Evolutionary conservation across 148 eudicot genomes (phyloP), one percentile per base, ranked within the genome.

Genomic region (Suaeda aralocaspica): DNA sequence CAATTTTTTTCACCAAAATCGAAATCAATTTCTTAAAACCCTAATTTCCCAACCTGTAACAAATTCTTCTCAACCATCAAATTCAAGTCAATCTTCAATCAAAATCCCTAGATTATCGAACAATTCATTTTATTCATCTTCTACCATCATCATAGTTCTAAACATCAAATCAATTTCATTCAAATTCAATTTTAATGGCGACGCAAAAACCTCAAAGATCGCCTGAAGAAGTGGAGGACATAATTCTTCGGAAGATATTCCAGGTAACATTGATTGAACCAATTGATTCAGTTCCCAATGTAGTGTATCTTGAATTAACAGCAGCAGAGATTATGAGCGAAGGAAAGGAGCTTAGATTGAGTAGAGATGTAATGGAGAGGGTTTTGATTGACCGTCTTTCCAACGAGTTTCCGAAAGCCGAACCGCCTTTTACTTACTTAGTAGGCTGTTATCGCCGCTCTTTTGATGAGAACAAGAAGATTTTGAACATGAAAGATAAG

Each of bases 271-370:
- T 94, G 0, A 16, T 76, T 14, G 98, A 91, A 67, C 84, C 96
- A 50, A 82, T 83, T 85, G 86, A 84, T 13, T 75, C 79, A 16
- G 91, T 87, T 79, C 60, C 88, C 10, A 69, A 85, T 12, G 29
- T 87, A 9, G 90, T 87, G 15, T 94, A 91, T 69, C 81, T 94
- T 16, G 97, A 94, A 69, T 77, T 84, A 70, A 83, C 98, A 9
- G 98, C 98, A 2, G 98, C 98, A 6, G 97, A 94, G 60, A 80
- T 94, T 68, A 76, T 94, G 28, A 91, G 97, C 57, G 98, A 94
- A 76, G 96, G 92, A 6, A 82, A 74, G 41, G 87, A 91, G 7
- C 75, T 94, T 76, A 78, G 56, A 6, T 64, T 94, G 0, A 85
- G 84, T 2, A 66, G 89, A 29, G 97, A 90, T 59, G 57, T 91